Conservation (phyloP, 2,329 filamentous ascomycete genomes). For the Nemania sp. region DNA sequence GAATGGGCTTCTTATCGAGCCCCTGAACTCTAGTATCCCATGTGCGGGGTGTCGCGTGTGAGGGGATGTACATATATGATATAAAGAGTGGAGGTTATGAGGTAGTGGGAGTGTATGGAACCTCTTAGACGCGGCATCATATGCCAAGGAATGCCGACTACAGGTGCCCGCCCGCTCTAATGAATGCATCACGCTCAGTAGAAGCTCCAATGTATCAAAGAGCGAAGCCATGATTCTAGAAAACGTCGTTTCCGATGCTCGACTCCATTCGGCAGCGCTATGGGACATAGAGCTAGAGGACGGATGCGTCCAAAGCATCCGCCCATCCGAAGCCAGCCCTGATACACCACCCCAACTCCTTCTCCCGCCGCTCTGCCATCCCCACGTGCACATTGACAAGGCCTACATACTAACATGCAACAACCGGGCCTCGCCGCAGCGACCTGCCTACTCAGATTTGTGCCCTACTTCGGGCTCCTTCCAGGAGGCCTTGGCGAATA, state of each 20-base stretch:
- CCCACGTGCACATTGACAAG: constrained; percentile 75
- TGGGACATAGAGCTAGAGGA: constrained; percentile 27
- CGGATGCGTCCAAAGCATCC: constrained; percentile 28
- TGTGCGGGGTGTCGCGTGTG: too few relatives aligned
- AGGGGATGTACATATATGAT: too few relatives aligned
- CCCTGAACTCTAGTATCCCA: too few relatives aligned
- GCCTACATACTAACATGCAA: constrained; percentile 58
- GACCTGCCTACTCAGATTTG: constrained; percentile 63
- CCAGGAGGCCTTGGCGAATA: constrained; percentile 62
- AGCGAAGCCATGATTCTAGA: constrained; percentile 14
- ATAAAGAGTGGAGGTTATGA: too few relatives aligned
- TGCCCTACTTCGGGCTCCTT: constrained; percentile 66
- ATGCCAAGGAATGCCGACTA: too few relatives aligned
- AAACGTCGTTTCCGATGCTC: constrained; percentile 25
- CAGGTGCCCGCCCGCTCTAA: too few relatives aligned
- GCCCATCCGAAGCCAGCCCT: constrained; percentile 21
- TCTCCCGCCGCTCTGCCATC: constrained; percentile 63
- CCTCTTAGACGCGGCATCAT: too few relatives aligned
- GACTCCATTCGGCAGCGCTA: background rate
- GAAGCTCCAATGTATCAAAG: background rate
- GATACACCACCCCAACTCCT: constrained; percentile 37
- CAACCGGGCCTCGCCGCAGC: constrained; percentile 30
- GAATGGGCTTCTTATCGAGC: too few relatives aligned
- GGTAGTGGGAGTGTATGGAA: too few relatives aligned
- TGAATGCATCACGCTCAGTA: background rate